Conservation (phyloP, 2,329 filamentous ascomycete genomes). For the Parafenestella ontariensis region DNA sequence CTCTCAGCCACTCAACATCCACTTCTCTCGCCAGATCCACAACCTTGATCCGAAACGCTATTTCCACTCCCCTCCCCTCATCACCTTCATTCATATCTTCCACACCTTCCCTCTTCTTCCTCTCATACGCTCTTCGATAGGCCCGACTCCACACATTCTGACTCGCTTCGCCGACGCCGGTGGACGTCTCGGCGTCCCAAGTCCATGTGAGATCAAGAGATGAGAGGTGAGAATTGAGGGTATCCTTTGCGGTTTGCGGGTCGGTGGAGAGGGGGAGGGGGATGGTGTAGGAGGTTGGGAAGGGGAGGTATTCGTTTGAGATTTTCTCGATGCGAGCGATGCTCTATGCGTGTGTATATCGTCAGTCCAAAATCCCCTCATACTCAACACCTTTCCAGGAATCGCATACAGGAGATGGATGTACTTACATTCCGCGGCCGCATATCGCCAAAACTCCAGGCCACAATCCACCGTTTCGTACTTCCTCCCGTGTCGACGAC, state of each 20-base stretch:
- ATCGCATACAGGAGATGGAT: background rate
- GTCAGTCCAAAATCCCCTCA: background rate
- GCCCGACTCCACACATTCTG: conserved; percentile 81
- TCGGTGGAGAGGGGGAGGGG: conserved; percentile 42
- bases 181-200: conserved; percentile 63
- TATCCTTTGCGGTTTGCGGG: conserved; percentile 36
- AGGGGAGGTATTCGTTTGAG: conserved; percentile 60
- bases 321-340: conserved; percentile 47
- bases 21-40: conserved; percentile 46
- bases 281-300: conserved; percentile 60
- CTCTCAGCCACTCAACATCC: conserved; percentile 74
- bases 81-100: conserved; percentile 34
- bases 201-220: conserved; percentile 69
- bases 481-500: conserved; percentile 76
- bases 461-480: conserved; percentile 86
- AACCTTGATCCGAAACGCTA: conserved; percentile 52
- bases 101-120: conserved; percentile 25
- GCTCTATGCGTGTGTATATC: conserved; percentile 9
- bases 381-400: background rate
- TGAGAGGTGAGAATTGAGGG: conserved; percentile 58
- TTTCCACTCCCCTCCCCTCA: conserved; percentile 32
- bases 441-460: conserved; percentile 78
- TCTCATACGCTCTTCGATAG: conserved; percentile 68
- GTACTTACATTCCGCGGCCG: conserved; percentile 64
- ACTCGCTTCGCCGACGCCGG: conserved; percentile 69